Evolutionary conservation across 1,284 basidiomycete species (phyloP).

Genomic region (Coniophora puteana): DNA sequence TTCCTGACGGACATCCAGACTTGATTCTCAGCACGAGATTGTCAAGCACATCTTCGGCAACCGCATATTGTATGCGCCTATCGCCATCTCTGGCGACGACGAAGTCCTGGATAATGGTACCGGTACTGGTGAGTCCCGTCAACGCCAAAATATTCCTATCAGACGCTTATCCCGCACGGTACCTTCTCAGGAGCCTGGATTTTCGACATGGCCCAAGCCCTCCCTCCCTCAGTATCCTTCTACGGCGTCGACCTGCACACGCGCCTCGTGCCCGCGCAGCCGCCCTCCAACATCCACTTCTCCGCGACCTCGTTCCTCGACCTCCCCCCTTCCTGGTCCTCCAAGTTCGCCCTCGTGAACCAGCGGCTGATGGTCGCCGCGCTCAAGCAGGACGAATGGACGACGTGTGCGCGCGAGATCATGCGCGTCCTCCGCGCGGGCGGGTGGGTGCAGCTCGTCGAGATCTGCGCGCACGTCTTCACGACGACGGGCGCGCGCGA

Average conservation of each 20-base stretch:
- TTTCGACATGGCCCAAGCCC: conserved; percentile 10
- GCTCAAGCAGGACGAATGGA: conserved; percentile 26
- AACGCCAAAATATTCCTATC: not conserved
- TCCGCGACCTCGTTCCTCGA: no score
- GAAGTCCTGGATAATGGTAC: conserved; percentile 22
- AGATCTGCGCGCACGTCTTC: no score
- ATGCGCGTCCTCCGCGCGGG: conserved; percentile 26
- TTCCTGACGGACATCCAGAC: no score
- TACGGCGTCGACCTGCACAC: conserved; percentile 20
- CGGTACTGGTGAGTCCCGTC: conserved; percentile 17
- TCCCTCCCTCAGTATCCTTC: conserved; percentile 16
- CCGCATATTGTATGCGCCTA: conserved; percentile 18
- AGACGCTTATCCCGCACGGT: not conserved
- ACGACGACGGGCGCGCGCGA: no score
- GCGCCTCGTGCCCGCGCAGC: no score
- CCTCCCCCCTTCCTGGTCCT: conserved; percentile 21
- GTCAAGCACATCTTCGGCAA: conserved; percentile 13
- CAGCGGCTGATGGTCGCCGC: conserved; percentile 29
- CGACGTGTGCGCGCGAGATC: conserved; percentile 19
- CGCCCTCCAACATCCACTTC: no score
- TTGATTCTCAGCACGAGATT: conserved; percentile 5
- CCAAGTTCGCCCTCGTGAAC: conserved; percentile 25
- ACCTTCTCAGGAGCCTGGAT: conserved; percentile 18
- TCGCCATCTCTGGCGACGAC: conserved; percentile 13
- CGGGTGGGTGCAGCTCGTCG: conserved; percentile 26